A percentile compares a stretch with the other conserved stretches of the same genome.
Conservation (phyloP, 345 rosid species). For the Balakata baccata region DNA sequence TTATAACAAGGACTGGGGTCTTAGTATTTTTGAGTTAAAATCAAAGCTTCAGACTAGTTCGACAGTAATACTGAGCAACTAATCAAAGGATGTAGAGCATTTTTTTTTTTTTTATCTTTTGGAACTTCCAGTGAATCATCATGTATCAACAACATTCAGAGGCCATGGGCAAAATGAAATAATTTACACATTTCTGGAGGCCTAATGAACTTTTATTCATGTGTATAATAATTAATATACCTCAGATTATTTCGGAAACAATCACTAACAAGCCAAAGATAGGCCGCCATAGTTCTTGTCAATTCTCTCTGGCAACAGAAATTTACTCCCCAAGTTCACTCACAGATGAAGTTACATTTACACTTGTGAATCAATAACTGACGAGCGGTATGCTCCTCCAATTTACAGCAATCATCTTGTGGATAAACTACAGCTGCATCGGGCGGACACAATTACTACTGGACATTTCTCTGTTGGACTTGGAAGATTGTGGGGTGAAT, state of each 20-base stretch:
- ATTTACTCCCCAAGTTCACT: conserved; percentile 10
- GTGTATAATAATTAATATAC: background rate
- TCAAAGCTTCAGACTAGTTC: too few relatives aligned
- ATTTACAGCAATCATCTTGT: background rate
- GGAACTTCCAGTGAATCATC: too few relatives aligned
- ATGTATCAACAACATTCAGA: too few relatives aligned
- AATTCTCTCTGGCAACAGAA: background rate
- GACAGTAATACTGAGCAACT: too few relatives aligned
- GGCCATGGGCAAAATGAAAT: background rate
- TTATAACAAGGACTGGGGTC: too few relatives aligned
- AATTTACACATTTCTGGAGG: background rate
- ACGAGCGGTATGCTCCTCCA: background rate
- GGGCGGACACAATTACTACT: background rate
- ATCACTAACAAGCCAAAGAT: background rate
- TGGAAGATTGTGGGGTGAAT: background rate
- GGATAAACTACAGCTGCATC: background rate
- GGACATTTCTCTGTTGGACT: background rate
- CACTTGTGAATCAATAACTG: background rate
- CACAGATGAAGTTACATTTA: background rate
- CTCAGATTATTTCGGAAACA: conserved; percentile 10
- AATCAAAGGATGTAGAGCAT: too few relatives aligned
- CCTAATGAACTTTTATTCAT: conserved; percentile 1
- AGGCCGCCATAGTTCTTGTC: background rate
- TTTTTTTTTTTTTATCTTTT: too few relatives aligned
- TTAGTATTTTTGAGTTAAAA: too few relatives aligned